Percentiles rank a stretch among this genome's conserved stretches.
Evolutionary conservation across 1,139 yeast species (phyloP).

Genomic region (Lodderomyces jiufengensis): DNA sequence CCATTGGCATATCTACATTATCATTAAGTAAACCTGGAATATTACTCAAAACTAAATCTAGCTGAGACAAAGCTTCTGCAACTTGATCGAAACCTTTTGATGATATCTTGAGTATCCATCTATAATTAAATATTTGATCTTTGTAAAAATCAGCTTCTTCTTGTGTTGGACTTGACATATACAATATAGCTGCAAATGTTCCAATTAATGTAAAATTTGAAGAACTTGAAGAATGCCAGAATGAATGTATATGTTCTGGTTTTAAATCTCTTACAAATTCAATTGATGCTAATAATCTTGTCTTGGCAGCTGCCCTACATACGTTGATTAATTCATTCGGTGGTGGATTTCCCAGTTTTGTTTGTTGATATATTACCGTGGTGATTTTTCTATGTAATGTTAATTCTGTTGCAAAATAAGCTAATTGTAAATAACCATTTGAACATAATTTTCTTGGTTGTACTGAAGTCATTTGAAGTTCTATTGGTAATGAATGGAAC

Average conservation of each 20-base stretch:
- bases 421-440: constrained; percentile 75
- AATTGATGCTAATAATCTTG: constrained; percentile 74
- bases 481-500: constrained; percentile 76
- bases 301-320: constrained; percentile 80
- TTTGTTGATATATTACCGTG: constrained; percentile 48
- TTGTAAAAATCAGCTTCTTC: constrained; percentile 65
- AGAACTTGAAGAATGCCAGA: constrained; percentile 83
- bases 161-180: constrained; percentile 52
- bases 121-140: constrained; percentile 67
- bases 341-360: constrained; percentile 40
- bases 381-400: constrained; percentile 80
- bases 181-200: constrained; percentile 77
- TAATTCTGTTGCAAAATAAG: constrained; percentile 84
- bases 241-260: constrained; percentile 79
- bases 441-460: constrained; percentile 59
- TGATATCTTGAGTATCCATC: constrained; percentile 70
- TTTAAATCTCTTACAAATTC: constrained; percentile 74
- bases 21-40: constrained; percentile 64
- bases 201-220: constrained; percentile 79
- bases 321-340: constrained; percentile 58
- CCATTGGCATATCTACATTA: constrained; percentile 37
- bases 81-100: constrained; percentile 76
- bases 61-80: constrained; percentile 60
- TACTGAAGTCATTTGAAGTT: constrained; percentile 60
- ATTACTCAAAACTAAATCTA: constrained; percentile 62